Base-by-base conservation (phyloP, 345 rosid species). In the Bruguiera sexangula region DNA sequence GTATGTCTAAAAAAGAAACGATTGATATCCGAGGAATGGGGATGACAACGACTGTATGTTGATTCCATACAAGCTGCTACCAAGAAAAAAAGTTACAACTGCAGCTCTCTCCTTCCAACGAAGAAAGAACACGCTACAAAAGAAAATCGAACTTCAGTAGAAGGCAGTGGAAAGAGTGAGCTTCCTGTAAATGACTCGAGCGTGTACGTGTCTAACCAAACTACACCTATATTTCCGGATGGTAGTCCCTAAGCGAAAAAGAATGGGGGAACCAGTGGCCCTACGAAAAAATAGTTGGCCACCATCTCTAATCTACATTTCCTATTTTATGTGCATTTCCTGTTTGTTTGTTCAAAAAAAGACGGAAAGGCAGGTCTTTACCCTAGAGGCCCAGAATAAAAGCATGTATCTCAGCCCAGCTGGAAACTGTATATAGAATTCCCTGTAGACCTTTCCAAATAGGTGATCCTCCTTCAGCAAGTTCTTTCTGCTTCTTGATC, bases 371-470 rank as follows among this genome's bases (percentile, higher is more conserved):
- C 18, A 13, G 19, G 18, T 13, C 50, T 8, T 8, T 13, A 13
- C 18, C 19, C 50, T 43, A 43, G 50, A 43, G 50, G 19, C 61
- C 68, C 46, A 43, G 60, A 55, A 66, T 43, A n/a, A 52, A 16
- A 29, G 74, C 77, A 46, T 65, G 70, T 48, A 72, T 65, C 70
- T 72, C 75, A 7, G 69, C 51, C 75, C 75, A 72, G 34, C 56
- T 58, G 19, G 70, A 65, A 31, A 65, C 70, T 46, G 75, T 72
- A 46, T 72, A 72, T 9, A 72, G 60, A 24, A 34, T 36, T 6
- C 70, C 75, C 3, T 58, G 59, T 7, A 2, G 48, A 5, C 53
- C 36, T 9, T 48, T 72, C 75, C 75, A 72, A 36, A 21, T 22
- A 6, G 65, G 64, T 27, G 56, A 43, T 10, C 11, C 60, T 5